A percentile compares a stretch with the other conserved stretches of the same genome.
phyloP scores from a whole-genome alignment of 2,329 filamentous ascomycete species.

The Colletotrichum tropicicola region DNA sequence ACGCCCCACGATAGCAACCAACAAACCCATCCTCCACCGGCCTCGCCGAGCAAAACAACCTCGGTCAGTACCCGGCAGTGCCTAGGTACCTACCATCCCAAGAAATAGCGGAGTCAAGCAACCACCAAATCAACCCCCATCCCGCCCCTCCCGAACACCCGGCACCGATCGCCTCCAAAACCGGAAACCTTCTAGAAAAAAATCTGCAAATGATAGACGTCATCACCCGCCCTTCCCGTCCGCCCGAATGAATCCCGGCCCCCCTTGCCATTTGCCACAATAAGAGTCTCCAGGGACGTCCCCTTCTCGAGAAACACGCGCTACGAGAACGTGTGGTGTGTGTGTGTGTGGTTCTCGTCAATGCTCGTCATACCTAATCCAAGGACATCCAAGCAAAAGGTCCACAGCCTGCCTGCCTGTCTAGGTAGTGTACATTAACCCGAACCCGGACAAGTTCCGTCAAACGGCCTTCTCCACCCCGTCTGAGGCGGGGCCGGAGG shows the following conservation, averaged over 20 bases:
- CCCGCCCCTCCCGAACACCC: not conserved
- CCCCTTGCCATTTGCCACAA: not conserved
- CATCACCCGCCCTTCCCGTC: not conserved
- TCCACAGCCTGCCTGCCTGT: not conserved
- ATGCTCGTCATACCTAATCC: not conserved
- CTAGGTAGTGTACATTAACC: no score
- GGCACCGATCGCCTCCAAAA: not conserved
- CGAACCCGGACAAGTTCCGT: not conserved
- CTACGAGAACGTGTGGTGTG: not conserved
- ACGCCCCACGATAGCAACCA: no score
- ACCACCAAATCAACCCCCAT: not conserved
- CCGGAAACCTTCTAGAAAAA: constrained; percentile 4
- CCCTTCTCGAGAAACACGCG: not conserved
- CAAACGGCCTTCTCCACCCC: not conserved
- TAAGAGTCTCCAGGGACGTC: not conserved
- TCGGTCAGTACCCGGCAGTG: no score
- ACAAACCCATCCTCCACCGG: no score
- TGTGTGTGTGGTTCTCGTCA: not conserved
- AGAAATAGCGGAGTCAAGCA: no score
- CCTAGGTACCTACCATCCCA: no score
- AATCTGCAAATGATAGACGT: not conserved
- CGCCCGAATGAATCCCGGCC: not conserved
- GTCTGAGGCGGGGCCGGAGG: not conserved
- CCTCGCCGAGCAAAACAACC: no score
- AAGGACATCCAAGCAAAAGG: not conserved